These are phyloP conservation scores for Cerrena zonata DNA, from an alignment of 1,284 basidiomycete genomes.

Conservation along the genomic window DNA sequence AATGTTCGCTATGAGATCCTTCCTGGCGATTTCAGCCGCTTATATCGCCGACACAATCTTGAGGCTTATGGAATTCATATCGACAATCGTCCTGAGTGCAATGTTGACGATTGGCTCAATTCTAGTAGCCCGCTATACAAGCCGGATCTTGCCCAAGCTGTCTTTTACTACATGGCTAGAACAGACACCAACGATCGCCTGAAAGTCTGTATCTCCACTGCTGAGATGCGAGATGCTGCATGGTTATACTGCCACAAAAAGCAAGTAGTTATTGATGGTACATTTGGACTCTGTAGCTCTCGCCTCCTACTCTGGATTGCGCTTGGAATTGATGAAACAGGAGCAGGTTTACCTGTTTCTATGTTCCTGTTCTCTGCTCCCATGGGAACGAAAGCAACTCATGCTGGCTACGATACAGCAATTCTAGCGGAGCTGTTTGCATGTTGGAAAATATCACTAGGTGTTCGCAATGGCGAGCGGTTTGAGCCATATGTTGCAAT, in stretches of 20 bases:
- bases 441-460: constrained; percentile 20
- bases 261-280: constrained; percentile 36
- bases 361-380: constrained; percentile 36
- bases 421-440: constrained; percentile 27
- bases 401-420: constrained; percentile 30
- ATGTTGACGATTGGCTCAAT: not conserved
- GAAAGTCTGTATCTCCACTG: constrained; percentile 26
- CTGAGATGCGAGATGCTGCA: constrained; percentile 30
- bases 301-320: constrained; percentile 33
- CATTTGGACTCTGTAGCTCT: constrained; percentile 31
- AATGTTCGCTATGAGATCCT: constrained; percentile 13
- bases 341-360: constrained; percentile 28
- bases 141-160: constrained; percentile 16
- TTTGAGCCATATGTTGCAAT: constrained; percentile 28
- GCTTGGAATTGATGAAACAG: constrained; percentile 27
- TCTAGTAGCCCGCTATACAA: constrained; percentile 13
- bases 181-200: constrained; percentile 18
- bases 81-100: not conserved
- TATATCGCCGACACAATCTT: constrained; percentile 18
- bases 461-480: not conserved
- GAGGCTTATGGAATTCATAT: not conserved
- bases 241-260: constrained; percentile 28
- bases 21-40: constrained; percentile 13
- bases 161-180: constrained; percentile 26
- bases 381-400: constrained; percentile 24